Percentiles rank a stretch among this genome's conserved stretches.
Conservation (phyloP, 2,329 filamentous ascomycete genomes). For the Alternaria novae-zelandiae region DNA sequence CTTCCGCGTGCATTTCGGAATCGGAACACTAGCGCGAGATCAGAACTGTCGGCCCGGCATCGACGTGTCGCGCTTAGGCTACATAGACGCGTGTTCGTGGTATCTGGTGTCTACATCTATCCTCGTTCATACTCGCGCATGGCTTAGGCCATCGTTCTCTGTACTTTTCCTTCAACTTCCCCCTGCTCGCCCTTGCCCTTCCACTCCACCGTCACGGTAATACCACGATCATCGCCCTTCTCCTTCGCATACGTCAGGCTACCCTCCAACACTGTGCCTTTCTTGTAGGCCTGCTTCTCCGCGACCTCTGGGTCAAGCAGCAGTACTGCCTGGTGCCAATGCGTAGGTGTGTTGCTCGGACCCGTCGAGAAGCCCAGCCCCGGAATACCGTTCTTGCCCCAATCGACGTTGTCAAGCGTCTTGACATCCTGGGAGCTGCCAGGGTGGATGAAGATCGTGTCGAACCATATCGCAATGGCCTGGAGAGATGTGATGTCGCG, state of each 20-base stretch:
- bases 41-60: not conserved
- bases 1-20: conserved; percentile 14
- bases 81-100: not conserved
- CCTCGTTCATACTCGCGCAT: not conserved
- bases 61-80: not conserved
- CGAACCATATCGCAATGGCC: conserved; percentile 91
- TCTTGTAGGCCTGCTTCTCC: conserved; percentile 43
- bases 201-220: conserved; percentile 51
- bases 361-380: conserved; percentile 89
- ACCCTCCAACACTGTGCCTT: conserved; percentile 72
- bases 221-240: conserved; percentile 47
- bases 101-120: not conserved
- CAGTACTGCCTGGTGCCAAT: conserved; percentile 88
- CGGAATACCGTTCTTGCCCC: conserved; percentile 61
- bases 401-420: conserved; percentile 65
- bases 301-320: conserved; percentile 68
- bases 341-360: conserved; percentile 76
- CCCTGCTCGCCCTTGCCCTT: conserved; percentile 36
- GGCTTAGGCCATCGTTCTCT: conserved; percentile 37
- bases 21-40: conserved; percentile 7
- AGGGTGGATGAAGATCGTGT: conserved; percentile 83
- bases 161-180: conserved; percentile 40
- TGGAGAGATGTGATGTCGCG: conserved; percentile 74
- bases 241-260: conserved; percentile 74
- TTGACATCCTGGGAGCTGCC: conserved; percentile 32